These are phyloP conservation scores for Orychophragmus violaceus DNA, from an alignment of 345 rosid genomes.

Conservation along the genomic window DNA sequence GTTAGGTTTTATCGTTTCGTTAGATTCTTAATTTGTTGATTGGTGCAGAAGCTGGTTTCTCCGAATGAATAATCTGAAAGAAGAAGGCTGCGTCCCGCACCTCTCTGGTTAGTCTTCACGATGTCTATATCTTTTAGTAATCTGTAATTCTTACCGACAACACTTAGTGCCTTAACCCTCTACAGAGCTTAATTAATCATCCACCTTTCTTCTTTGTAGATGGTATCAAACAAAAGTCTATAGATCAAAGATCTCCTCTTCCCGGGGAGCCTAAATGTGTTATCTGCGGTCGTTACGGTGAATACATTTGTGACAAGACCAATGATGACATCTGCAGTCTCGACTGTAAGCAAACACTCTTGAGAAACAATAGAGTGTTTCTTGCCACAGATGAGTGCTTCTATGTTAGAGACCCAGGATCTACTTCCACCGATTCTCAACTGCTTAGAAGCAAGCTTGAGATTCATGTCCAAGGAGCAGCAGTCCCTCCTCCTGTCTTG, in stretches of 20 bases:
- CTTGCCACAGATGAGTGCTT: conserved; percentile 74
- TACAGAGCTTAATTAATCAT: neutral
- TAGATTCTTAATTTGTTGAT: too few species aligned
- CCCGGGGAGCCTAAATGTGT: conserved; percentile 69
- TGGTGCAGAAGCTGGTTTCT: conserved; percentile 1
- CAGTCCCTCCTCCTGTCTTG: conserved; percentile 51
- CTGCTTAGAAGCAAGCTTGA: conserved; percentile 63
- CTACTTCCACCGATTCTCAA: conserved; percentile 34
- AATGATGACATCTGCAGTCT: conserved; percentile 86
- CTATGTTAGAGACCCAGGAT: conserved; percentile 51
- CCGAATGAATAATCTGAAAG: neutral
- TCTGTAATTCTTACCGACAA: too few species aligned
- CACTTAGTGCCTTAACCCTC: neutral
- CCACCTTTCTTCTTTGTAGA: conserved; percentile 7
- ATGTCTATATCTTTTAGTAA: neutral
- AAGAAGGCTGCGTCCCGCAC: conserved; percentile 3
- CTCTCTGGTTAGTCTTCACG: conserved; percentile 20
- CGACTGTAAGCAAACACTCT: conserved; percentile 62
- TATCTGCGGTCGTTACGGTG: conserved; percentile 78
- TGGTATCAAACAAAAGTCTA: conserved; percentile 51
- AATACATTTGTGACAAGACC: conserved; percentile 80
- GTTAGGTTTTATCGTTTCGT: neutral
- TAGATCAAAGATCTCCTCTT: conserved; percentile 69
- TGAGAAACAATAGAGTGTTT: conserved; percentile 27
- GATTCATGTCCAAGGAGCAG: conserved; percentile 55